These are phyloP conservation scores for Heliamphora pulchella DNA, from an alignment of 179 eudicot species.

Conservation along the genomic window DNA sequence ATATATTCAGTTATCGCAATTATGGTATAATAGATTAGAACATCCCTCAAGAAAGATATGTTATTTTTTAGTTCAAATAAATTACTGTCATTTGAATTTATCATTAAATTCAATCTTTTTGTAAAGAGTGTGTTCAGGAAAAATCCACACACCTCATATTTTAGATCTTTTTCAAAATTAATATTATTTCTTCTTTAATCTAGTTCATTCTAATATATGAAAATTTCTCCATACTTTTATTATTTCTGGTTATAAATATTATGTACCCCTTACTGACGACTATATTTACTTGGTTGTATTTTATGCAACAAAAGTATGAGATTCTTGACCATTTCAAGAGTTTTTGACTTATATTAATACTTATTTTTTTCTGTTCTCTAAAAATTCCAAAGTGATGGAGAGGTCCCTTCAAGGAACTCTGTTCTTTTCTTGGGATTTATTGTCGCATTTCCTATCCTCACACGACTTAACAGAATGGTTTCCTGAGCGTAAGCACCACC, in stretches of 20 bases:
- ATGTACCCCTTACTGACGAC: neutral
- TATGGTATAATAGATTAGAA: neutral
- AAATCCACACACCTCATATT: no score
- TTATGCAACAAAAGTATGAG: neutral
- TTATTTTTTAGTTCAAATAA: neutral
- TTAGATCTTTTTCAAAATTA: no score
- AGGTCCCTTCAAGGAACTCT: neutral
- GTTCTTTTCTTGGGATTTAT: neutral
- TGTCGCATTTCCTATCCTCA: neutral
- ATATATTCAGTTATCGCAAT: neutral
- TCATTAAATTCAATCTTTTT: no score
- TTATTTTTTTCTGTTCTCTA: no score
- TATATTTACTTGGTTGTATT: neutral
- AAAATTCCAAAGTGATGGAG: no score
- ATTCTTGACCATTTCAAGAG: neutral
- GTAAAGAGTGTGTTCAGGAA: no score
- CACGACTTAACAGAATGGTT: constrained; percentile 12
- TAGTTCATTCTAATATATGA: no score
- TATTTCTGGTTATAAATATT: no score
- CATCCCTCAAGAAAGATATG: neutral
- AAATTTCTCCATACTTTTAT: no score
- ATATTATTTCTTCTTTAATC: neutral
- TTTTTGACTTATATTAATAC: neutral
- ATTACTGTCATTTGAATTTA: neutral
- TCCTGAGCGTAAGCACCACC: neutral